These are phyloP conservation scores for Fusarium brachygibbosum DNA, from an alignment of 2,329 filamentous ascomycete genomes.

Conservation along the genomic window DNA sequence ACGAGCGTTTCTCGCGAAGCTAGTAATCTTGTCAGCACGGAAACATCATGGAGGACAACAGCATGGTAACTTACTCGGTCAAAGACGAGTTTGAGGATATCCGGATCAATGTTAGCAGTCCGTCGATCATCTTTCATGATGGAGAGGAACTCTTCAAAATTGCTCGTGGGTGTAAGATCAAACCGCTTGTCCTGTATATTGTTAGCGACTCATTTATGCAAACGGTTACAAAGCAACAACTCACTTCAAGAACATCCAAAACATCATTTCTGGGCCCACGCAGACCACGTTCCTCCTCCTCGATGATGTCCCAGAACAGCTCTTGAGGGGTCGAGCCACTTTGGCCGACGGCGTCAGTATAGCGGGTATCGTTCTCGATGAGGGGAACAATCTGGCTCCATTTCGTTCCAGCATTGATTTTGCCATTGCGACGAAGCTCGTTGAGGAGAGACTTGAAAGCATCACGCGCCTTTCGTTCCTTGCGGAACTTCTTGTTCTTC, in stretches of 20 bases:
- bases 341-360: conserved; percentile 85
- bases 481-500: conserved; percentile 82
- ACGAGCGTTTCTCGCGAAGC: conserved; percentile 88
- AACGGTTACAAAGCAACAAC: conserved; percentile 50
- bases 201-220: conserved; percentile 25
- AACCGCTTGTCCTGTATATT: conserved; percentile 82
- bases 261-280: conserved; percentile 85
- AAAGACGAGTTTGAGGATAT: conserved; percentile 85
- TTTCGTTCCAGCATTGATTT: conserved; percentile 90
- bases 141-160: conserved; percentile 87
- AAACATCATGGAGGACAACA: background rate
- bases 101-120: conserved; percentile 87
- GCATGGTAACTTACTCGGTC: conserved; percentile 71
- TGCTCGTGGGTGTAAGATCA: conserved; percentile 88
- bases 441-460: conserved; percentile 80
- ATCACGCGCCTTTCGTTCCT: conserved; percentile 89
- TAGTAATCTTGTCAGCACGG: conserved; percentile 50
- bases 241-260: conserved; percentile 87
- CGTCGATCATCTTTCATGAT: conserved; percentile 88
- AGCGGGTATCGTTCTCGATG: conserved; percentile 85
- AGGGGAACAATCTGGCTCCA: conserved; percentile 85
- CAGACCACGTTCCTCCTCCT: conserved; percentile 92
- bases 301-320: conserved; percentile 94
- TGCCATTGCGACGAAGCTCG: conserved; percentile 79
- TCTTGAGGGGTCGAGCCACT: conserved; percentile 88